Conservation (phyloP, 176 grass and related monocot genomes). For the Neostapfia colusana region DNA sequence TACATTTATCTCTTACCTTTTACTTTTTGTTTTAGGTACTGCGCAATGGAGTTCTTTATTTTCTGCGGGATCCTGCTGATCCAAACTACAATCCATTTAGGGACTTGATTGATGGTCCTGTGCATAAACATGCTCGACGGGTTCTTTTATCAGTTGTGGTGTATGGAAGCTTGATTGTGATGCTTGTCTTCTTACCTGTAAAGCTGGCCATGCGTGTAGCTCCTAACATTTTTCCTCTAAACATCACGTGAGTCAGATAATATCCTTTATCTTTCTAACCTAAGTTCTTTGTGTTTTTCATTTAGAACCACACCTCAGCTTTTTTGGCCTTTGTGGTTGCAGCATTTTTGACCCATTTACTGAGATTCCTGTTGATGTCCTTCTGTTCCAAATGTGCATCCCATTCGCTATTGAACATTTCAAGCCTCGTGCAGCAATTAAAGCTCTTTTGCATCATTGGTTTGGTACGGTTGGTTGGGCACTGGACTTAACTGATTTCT, state of each 20-base stretch:
- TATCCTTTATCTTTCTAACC: conserved; percentile 4
- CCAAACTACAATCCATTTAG: conserved; percentile 98
- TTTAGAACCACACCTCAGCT: conserved; percentile 12
- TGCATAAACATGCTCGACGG: conserved; percentile 90
- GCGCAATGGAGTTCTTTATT: conserved; percentile 94
- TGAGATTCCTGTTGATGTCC: conserved; percentile 87
- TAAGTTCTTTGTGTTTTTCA: background rate
- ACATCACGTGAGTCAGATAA: conserved; percentile 67
- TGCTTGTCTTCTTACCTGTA: conserved; percentile 97
- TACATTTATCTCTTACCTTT: conserved; percentile 11
- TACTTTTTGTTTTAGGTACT: conserved; percentile 59
- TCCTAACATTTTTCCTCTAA: conserved; percentile 80
- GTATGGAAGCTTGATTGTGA: conserved; percentile 98
- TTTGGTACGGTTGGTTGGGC: conserved; percentile 89
- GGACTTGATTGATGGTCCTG: conserved; percentile 94
- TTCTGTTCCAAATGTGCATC: conserved; percentile 96
- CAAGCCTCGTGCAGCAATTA: conserved; percentile 84
- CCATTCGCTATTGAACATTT: conserved; percentile 99
- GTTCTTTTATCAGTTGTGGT: conserved; percentile 93
- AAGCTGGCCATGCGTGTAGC: conserved; percentile 88
- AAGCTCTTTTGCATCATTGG: conserved; percentile 85
- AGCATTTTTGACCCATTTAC: conserved; percentile 97
- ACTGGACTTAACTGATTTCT: conserved; percentile 79
- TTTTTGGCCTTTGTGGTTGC: conserved; percentile 26
- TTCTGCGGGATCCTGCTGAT: conserved; percentile 95